Base-by-base conservation (phyloP, 1,139 yeast species). In the Saccharomyces hybrid region DNA sequence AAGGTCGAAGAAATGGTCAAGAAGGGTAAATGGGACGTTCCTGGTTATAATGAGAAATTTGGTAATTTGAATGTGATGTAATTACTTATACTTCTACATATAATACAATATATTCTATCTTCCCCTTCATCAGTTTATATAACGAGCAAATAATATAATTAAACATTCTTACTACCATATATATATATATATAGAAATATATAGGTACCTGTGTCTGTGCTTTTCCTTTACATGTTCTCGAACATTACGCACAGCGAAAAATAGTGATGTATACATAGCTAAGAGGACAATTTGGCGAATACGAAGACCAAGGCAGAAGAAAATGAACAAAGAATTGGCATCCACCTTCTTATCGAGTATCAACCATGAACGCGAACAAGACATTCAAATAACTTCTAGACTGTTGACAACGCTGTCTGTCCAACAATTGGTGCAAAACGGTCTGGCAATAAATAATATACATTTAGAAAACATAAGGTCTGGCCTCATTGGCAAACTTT, bases 1-100 rank as follows among this genome's bases (percentile, higher is more conserved):
- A 93, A 93, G 86, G 96, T 91, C 66, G 82, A 80, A 70, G 89
- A 89, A 77, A 86, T 93, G 95, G 91, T 93, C 69, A 84, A 86
- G 83, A 86, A 90, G 81, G 96, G 96, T 76, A 88, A 88, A 79
- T 91, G 96, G 96, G 90, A 88, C 71, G 96, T 91, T 66, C 98
- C 99, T 68, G 96, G 96, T 68, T 93, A 93, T 84, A 86, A 87
- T 78, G 98, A 91, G 76, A 91, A 89, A 83, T 91, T 90, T 75
- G 97, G 97, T 74, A 89, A 88, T 75, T 83, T 90, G 78, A 88
- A 93, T 70, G 89, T 88, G 75, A 90, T 91, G 97, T 91, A 82
- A 77, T 69, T 4, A 42, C 48, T 27, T 29, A n/a, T 19, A 34
- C 29, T 24, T 14, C 6, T 38, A 14, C 42, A 29, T 31, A 38